Evolutionary conservation across 495 filamentous ascomycete genomes (phyloP), one percentile per base, ranked within the genome.

Genomic region (Trichoderma orchidacearum): DNA sequence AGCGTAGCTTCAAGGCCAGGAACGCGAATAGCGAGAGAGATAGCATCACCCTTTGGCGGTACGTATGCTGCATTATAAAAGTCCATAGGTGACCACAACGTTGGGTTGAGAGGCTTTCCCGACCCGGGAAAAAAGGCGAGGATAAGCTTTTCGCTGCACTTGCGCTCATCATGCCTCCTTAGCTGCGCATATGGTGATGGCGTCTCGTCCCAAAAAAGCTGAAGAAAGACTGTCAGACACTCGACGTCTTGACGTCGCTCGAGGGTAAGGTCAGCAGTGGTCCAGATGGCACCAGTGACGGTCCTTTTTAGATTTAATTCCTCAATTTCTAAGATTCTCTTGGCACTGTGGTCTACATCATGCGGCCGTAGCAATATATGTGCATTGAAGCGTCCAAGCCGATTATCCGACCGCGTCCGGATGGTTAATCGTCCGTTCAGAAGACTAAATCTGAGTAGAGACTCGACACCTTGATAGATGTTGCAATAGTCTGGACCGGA

Each of bases 41-140:
- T 56, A 2, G 59, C 41, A 38, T 68, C 56, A 3, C 66, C 59
- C 25, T 64, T 64, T 34, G 64, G 57, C 0, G 75, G 70, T 27
- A 68, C 56, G 38, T 65, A 68, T n/a, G 72, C 69, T 0, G 72
- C 68, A 29, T 71, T 66, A 41, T 77, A 77, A 51, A 76, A 77
- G 30, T 69, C 70, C 53, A 70, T 68, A 7, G 75, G 68, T 0
- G 69, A 68, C 53, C 70, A 59, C 53, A 7, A 31, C 18, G 34
- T 58, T 28, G 3, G 31, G 31, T 4, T 25, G 27, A 21, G 11
- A 29, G 17, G 8, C 38, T 8, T 17, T 29, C 27, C 35, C 27
- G 2, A 9, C 12, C n/a, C n/a, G 30, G 15, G 51, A 30, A 64
- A 68, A 60, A 68, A 73, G 3, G 48, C 59, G 12, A 51, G 18